Evolutionary conservation across 2,329 filamentous ascomycete genomes (phyloP).

Genomic region (Fusarium luffae): DNA sequence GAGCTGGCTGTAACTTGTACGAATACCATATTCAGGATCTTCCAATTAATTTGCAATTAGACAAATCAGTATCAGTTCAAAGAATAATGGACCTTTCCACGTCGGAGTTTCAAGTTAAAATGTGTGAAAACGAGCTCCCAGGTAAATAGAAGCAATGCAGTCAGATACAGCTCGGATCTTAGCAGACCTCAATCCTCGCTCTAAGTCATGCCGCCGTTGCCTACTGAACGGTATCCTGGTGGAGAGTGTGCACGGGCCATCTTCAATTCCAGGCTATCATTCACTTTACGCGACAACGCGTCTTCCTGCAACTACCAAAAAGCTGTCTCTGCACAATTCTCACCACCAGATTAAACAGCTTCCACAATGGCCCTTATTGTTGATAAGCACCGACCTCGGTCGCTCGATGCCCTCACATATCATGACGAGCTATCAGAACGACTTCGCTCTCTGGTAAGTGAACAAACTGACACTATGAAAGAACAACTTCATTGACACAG

Average conservation of each 20-base stretch:
- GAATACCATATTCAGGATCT: constrained; percentile 38
- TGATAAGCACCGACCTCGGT: constrained; percentile 78
- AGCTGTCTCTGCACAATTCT: constrained; percentile 32
- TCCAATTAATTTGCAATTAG: neutral
- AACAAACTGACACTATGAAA: constrained; percentile 57
- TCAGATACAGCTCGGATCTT: neutral
- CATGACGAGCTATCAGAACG: constrained; percentile 89
- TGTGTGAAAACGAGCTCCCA: neutral
- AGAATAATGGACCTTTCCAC: neutral
- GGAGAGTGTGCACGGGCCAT: constrained; percentile 38
- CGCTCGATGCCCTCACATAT: constrained; percentile 83
- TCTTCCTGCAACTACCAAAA: constrained; percentile 44
- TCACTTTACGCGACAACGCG: constrained; percentile 57
- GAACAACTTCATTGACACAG: constrained; percentile 12
- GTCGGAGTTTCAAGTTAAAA: neutral
- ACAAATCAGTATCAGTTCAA: neutral
- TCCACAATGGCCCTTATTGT: constrained; percentile 73
- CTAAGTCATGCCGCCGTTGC: constrained; percentile 20
- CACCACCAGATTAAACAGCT: constrained; percentile 25
- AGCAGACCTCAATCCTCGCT: neutral
- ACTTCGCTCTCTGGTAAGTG: constrained; percentile 81
- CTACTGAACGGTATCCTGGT: constrained; percentile 22
- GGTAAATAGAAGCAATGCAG: neutral
- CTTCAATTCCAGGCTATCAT: constrained; percentile 14
- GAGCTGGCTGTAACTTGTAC: constrained; percentile 42